Conservation (phyloP, 768 basidiomycete genomes). For the Russula griseocarnosa region DNA sequence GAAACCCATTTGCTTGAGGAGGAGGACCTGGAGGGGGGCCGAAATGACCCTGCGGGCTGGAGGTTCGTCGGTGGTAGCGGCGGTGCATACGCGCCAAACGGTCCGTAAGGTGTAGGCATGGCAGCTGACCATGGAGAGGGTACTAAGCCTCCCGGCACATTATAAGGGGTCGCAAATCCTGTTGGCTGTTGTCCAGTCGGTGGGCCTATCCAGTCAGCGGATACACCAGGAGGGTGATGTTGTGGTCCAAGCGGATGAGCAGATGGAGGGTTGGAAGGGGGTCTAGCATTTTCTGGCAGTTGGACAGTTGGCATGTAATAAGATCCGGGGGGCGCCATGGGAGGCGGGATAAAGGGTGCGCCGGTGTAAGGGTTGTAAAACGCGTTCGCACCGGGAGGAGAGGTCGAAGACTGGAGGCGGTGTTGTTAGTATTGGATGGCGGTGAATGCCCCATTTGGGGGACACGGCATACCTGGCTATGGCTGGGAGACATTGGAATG, state of each 20-base stretch:
- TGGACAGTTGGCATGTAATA: slow-evolving; percentile 35
- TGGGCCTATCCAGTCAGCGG: slow-evolving; percentile 35
- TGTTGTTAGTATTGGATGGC: slow-evolving; percentile 2
- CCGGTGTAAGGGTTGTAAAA: slow-evolving; percentile 26
- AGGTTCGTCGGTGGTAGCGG: slow-evolving; percentile 33
- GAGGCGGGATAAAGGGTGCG: slow-evolving; percentile 26
- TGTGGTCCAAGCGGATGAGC: slow-evolving; percentile 21
- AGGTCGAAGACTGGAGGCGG: slow-evolving; percentile 22
- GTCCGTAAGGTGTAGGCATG: slow-evolving; percentile 29
- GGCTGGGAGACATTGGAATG: slow-evolving; percentile 31
- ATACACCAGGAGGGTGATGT: slow-evolving; percentile 30
- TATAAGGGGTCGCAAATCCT: slow-evolving; percentile 22
- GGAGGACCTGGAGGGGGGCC: slow-evolving; percentile 8
- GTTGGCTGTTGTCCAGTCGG: slow-evolving; percentile 23
- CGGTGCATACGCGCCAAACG: slow-evolving; percentile 34
- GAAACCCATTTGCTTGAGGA: slow-evolving; percentile 13
- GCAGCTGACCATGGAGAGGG: slow-evolving; percentile 15
- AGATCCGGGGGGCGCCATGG: slow-evolving; percentile 31
- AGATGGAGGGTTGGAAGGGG: slow-evolving; percentile 8
- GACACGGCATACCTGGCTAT: slow-evolving; percentile 14
- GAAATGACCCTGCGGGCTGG: slow-evolving; percentile 1
- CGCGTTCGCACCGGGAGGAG: slow-evolving; percentile 17
- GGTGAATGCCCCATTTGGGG: slow-evolving; percentile 2
- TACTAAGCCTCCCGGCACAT: background rate
- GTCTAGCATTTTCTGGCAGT: slow-evolving; percentile 27